phyloP scores from a whole-genome alignment of 148 eudicot species.

The Amaranthus palmeri region DNA sequence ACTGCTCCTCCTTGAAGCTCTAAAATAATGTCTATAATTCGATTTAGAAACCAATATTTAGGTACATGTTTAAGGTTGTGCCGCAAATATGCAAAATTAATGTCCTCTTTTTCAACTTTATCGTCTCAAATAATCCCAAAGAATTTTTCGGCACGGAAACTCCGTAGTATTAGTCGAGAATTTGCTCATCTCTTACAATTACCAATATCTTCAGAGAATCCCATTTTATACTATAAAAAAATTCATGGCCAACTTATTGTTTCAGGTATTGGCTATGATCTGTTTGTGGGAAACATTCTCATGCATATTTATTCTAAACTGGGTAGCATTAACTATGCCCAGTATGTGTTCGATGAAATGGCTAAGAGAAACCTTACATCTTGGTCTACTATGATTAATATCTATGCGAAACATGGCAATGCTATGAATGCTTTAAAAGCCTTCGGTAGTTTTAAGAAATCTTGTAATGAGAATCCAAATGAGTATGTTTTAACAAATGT shows the following conservation, averaged over 20 bases:
- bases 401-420: conserved; percentile 33
- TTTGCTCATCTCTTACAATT: conserved; percentile 43
- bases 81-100: conserved; percentile 13
- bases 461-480: conserved; percentile 39
- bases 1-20: background rate
- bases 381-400: conserved; percentile 62
- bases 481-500: conserved; percentile 55
- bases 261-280: conserved; percentile 44
- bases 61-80: conserved; percentile 9
- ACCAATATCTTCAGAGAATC: conserved; percentile 17
- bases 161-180: conserved; percentile 26
- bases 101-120: conserved; percentile 21
- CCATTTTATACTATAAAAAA: conserved; percentile 30
- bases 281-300: conserved; percentile 46
- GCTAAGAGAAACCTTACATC: conserved; percentile 48
- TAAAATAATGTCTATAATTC: background rate
- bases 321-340: conserved; percentile 33
- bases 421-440: conserved; percentile 35
- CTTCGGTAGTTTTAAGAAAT: conserved; percentile 36
- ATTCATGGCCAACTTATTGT: conserved; percentile 42
- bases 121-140: conserved; percentile 8
- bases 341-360: conserved; percentile 54
- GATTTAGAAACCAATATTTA: conserved; percentile 28
- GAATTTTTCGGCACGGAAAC: conserved; percentile 23
- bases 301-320: conserved; percentile 35